Evolutionary conservation across 306 rosid genomes (phyloP), one percentile per base, ranked within the genome.

Genomic region (Sesbania bispinosa): DNA sequence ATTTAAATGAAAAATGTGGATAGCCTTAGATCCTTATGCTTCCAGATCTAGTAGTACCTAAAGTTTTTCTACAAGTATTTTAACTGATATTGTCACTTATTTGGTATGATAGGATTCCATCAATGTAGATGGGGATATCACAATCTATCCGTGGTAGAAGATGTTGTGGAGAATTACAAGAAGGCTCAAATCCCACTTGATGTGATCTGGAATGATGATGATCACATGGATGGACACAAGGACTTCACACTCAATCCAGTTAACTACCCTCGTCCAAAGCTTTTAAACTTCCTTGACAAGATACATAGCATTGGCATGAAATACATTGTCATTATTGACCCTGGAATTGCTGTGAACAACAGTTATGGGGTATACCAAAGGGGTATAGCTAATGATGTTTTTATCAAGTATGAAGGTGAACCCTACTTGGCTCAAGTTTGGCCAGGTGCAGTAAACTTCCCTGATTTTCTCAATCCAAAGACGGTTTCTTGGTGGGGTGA

Each of bases 71-170:
- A 0, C 0, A 13, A 7, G 53, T 46, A 11, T 35, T 42, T 46
- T 35, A 19, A 62, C 77, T 55, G 53, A 61, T 73, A 14, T 69
- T 63, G 39, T 74, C n/a, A 11, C 33, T 27, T 43, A 10, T 77
- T 67, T 77, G 79, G 43, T 14, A 29, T 27, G 74, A 20, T 75
- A 94, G 98, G 98, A 73, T 94, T 94, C 85, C 98, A 94, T 74
- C 98, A 94, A 73, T 94, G 97, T 82, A 89, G 96, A 88, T 91
- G 97, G 97, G 98, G 98, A 64, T 94, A 94, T 85, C 98, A 90
- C 78, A 94, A 94, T 76, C 78, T 94, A 55, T 94, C 98, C 14
- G 97, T 94, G 19, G 87, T 90, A 39, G 98, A 94, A 77, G 98
- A 94, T 38, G 98, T 94, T 61, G 97, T 94, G 63, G 97, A 72